phyloP scores from a whole-genome alignment of 768 basidiomycete species.

The Lanmaoa pseudosensibilis region DNA sequence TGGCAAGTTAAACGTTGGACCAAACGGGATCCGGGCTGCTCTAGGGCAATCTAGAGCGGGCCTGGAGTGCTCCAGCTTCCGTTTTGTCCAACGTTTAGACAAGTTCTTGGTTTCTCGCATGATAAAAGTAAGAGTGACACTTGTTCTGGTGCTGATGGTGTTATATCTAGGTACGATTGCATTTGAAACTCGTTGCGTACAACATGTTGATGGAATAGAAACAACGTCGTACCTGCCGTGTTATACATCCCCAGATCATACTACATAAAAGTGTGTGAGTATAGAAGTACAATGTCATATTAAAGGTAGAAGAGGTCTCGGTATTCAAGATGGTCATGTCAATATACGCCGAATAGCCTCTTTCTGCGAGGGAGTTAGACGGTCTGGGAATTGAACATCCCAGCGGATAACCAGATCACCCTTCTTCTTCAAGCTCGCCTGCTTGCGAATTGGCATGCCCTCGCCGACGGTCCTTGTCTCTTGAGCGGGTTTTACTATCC shows the following conservation, averaged over 20 bases:
- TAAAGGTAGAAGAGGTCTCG: slow-evolving; percentile 7
- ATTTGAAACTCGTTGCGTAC: neutral
- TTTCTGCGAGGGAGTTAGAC: slow-evolving; percentile 74
- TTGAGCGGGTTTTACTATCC: slow-evolving; percentile 75
- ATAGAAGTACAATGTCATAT: slow-evolving; percentile 12
- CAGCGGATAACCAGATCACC: slow-evolving; percentile 84
- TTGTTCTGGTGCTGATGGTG: neutral
- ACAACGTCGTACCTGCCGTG: neutral
- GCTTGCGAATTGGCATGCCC: slow-evolving; percentile 91
- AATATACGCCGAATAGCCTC: slow-evolving; percentile 74
- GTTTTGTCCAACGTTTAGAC: too few relatives aligned
- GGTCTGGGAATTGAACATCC: slow-evolving; percentile 83
- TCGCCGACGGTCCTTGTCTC: slow-evolving; percentile 70
- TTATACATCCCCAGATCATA: neutral
- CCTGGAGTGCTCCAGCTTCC: too few relatives aligned
- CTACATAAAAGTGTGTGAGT: neutral
- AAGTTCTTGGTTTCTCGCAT: neutral
- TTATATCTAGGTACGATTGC: neutral
- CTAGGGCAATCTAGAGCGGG: too few relatives aligned
- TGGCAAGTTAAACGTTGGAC: too few relatives aligned
- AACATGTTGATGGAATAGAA: neutral
- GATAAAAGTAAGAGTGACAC: neutral
- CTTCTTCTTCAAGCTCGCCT: slow-evolving; percentile 63
- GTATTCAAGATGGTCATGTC: slow-evolving; percentile 28
- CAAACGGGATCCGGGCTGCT: too few relatives aligned